Evolutionary conservation across 176 grass and related monocot species (phyloP), one percentile per base, ranked within the genome.

Genomic region (Bothriochloa decipiens): DNA sequence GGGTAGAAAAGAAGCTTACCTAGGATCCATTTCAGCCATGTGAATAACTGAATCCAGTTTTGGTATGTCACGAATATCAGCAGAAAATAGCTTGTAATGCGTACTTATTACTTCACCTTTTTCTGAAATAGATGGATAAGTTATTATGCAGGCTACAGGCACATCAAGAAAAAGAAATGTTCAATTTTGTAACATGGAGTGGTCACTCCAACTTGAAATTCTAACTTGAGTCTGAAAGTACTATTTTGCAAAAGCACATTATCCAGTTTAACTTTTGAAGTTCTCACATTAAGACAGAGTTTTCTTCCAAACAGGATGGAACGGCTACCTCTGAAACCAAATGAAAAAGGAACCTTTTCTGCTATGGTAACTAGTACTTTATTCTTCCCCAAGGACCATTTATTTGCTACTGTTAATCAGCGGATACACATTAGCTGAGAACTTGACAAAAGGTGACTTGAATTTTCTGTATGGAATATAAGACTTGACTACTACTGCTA

Each of bases 51-150:
- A 72, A 90, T 95, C 93, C 80, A 98, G 81, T 82, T 89, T 93
- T 81, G 82, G 91, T 60, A 83, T 84, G 45, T 98, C 91, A 49
- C 93, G 89, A 72, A 98, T 90, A 89, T 98, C 93, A 69, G 90
- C 84, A 66, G 93, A 74, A 83, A 98, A 92, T 85, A 95, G 70
- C 93, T 94, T 98, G 89, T 95, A 98, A 75, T 98, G 86, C 13
- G 78, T 72, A 79, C 96, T 93, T 47, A 42, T 79, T 45, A 95
- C 85, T 95, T 98, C 96, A 81, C 96, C 96, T 86, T 89, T 98
- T 57, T 95, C 96, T 98, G 82, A 85, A 86, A 90, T 70, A 78
- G 57, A 65, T 68, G 28, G 39, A 83, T 75, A 18, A 83, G 64
- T 83, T 68, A 79, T 50, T 82, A 32, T 45, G 6, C 28, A 74